Evolutionary conservation across 1,284 basidiomycete species (phyloP).

Genomic region (Malassezia slooffiae): DNA sequence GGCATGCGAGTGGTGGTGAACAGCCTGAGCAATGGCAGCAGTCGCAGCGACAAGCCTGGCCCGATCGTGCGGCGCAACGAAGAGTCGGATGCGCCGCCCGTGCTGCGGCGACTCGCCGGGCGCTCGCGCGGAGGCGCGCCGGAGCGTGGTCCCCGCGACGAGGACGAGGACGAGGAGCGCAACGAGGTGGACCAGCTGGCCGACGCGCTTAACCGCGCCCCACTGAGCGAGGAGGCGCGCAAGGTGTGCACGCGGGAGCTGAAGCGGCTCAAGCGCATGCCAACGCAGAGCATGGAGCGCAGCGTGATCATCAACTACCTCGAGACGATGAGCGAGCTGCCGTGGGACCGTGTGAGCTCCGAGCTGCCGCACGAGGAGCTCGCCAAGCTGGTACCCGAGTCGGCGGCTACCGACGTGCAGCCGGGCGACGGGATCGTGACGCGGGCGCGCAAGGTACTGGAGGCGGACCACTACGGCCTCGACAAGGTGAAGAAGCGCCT

Average conservation of each 20-base stretch:
- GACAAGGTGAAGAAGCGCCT: constrained; percentile 50
- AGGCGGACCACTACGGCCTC: constrained; percentile 49
- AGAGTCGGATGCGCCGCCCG: neutral
- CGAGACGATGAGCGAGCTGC: constrained; percentile 46
- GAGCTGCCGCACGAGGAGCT: constrained; percentile 16
- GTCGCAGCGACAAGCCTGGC: neutral
- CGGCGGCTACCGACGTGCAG: constrained; percentile 3
- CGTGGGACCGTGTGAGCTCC: constrained; percentile 41
- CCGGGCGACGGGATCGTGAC: constrained; percentile 33
- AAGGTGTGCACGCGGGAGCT: constrained; percentile 44
- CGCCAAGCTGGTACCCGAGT: constrained; percentile 9
- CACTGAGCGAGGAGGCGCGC: constrained; percentile 36
- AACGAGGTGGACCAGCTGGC: constrained; percentile 39
- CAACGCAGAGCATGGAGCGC: constrained; percentile 42
- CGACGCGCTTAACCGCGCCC: constrained; percentile 28
- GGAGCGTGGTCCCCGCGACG: constrained; percentile 9
- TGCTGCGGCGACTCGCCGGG: constrained; percentile 23
- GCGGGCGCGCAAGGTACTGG: constrained; percentile 42
- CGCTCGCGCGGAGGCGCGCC: constrained; percentile 21
- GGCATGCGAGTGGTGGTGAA: constrained; percentile 31
- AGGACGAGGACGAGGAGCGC: constrained; percentile 28
- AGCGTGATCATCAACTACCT: constrained; percentile 46
- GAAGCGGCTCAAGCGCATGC: constrained; percentile 40
- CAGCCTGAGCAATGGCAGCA: constrained; percentile 6
- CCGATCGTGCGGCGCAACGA: constrained; percentile 1